These are phyloP conservation scores for Chimonanthus salicifolius DNA, from an alignment of 164 flowering plant genomes.

Conservation along the genomic window DNA sequence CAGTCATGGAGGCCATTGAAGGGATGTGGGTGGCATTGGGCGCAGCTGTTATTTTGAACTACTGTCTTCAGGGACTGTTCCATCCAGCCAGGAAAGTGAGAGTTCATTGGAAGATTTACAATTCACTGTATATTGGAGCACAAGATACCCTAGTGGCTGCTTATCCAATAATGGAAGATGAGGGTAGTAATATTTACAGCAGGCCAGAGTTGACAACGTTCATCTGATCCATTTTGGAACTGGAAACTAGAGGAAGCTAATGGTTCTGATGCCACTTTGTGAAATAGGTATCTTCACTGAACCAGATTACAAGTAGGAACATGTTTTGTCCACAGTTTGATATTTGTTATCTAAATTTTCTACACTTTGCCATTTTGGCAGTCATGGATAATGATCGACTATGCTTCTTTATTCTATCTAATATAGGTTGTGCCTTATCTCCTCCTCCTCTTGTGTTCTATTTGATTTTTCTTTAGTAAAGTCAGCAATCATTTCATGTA, in stretches of 20 bases:
- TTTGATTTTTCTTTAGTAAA: too few species aligned
- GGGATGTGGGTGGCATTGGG: slow-evolving; percentile 99
- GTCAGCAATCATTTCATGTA: too few species aligned
- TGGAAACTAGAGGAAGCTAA: background rate
- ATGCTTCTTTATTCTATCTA: too few species aligned
- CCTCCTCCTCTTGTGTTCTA: too few species aligned
- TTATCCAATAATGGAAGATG: slow-evolving; percentile 80
- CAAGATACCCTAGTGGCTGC: slow-evolving; percentile 95
- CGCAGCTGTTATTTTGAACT: slow-evolving; percentile 79
- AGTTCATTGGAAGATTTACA: slow-evolving; percentile 97
- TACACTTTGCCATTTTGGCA: too few species aligned
- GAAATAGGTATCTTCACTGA: background rate
- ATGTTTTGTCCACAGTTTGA: too few species aligned
- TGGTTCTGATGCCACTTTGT: background rate
- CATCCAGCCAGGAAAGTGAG: slow-evolving; percentile 97
- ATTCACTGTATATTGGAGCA: slow-evolving; percentile 85
- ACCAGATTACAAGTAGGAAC: background rate
- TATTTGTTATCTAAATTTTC: too few species aligned
- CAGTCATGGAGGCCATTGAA: slow-evolving; percentile 97
- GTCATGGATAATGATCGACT: too few species aligned
- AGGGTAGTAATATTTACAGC: slow-evolving; percentile 57
- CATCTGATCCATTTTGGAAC: slow-evolving; percentile 18
- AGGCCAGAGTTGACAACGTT: slow-evolving; percentile 88
- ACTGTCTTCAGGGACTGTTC: slow-evolving; percentile 87
- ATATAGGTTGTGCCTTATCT: too few species aligned